These are phyloP conservation scores for Yamadazyma diddensiae DNA, from an alignment of 1,139 yeast species.

Conservation along the genomic window DNA sequence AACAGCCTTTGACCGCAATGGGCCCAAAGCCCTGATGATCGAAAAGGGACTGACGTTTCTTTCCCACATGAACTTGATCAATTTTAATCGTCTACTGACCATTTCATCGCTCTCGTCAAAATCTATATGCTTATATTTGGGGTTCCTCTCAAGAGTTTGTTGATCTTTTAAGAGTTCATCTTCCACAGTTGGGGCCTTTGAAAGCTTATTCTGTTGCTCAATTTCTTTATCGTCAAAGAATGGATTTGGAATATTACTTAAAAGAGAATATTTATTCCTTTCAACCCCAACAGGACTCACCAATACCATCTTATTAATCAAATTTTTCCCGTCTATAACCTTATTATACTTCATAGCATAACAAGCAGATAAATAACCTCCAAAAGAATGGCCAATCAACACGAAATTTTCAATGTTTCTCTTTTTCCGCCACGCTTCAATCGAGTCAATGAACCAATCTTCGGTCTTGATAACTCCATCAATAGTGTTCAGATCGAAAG, in stretches of 20 bases:
- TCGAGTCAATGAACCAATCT: conserved; percentile 70
- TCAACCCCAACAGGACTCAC: conserved; percentile 49
- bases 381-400: conserved; percentile 87
- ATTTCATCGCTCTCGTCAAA: conserved; percentile 10
- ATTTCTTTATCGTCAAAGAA: conserved; percentile 22
- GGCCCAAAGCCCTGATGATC: conserved; percentile 35
- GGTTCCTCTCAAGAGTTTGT: conserved; percentile 11
- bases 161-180: conserved; percentile 11
- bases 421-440: conserved; percentile 79
- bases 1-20: conserved; percentile 34
- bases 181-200: conserved; percentile 16
- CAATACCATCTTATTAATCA: conserved; percentile 39
- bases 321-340: conserved; percentile 21
- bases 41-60: conserved; percentile 38
- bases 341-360: conserved; percentile 66
- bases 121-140: conserved; percentile 10
- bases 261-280: conserved; percentile 30
- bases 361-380: conserved; percentile 81
- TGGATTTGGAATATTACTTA: conserved; percentile 20
- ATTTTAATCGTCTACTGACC: conserved; percentile 19
- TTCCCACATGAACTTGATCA: conserved; percentile 34
- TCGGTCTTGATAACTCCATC: conserved; percentile 50
- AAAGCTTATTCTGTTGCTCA: conserved; percentile 27
- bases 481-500: conserved; percentile 25
- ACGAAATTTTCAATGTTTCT: conserved; percentile 60